These are phyloP conservation scores for Westerdykella ornata DNA, from an alignment of 2,329 filamentous ascomycete genomes.

Conservation along the genomic window DNA sequence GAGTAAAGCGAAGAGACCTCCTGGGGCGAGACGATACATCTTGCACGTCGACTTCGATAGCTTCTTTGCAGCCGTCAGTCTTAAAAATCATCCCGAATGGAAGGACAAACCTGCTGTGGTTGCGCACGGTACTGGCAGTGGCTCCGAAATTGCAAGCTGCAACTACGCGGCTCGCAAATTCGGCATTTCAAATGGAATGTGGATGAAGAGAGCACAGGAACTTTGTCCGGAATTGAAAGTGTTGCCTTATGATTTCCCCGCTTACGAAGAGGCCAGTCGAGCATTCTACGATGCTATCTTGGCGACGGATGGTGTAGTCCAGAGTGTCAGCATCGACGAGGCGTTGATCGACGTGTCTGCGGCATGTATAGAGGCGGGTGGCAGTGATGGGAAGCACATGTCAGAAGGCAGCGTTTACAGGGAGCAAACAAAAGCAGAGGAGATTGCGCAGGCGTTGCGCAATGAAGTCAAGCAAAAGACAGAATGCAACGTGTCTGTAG, in stretches of 20 bases:
- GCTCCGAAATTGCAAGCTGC: constrained; percentile 94
- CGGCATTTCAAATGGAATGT: constrained; percentile 97
- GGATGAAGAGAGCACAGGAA: constrained; percentile 88
- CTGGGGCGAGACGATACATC: constrained; percentile 69
- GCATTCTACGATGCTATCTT: constrained; percentile 83
- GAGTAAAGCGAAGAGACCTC: constrained; percentile 48
- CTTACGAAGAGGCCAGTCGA: constrained; percentile 84
- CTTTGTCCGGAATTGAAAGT: constrained; percentile 81
- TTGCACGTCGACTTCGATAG: constrained; percentile 98
- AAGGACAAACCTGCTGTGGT: constrained; percentile 77
- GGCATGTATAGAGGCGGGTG: constrained; percentile 58
- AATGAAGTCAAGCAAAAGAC: constrained; percentile 66
- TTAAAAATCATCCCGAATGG: constrained; percentile 69
- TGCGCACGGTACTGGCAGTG: constrained; percentile 75
- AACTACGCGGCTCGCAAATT: constrained; percentile 85
- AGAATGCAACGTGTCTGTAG: constrained; percentile 82
- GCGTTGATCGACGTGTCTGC: constrained; percentile 78
- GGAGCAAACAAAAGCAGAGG: constrained; percentile 72
- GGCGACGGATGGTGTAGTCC: constrained; percentile 71
- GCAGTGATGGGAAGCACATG: constrained; percentile 58
- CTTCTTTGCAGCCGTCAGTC: constrained; percentile 92
- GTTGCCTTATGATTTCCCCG: constrained; percentile 90
- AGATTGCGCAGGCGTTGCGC: constrained; percentile 62
- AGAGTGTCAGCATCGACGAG: constrained; percentile 96
- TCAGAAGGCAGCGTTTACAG: constrained; percentile 64